Evolutionary conservation across 345 rosid genomes (phyloP), one percentile per base, ranked within the genome.

Genomic region (Brassica rapa): DNA sequence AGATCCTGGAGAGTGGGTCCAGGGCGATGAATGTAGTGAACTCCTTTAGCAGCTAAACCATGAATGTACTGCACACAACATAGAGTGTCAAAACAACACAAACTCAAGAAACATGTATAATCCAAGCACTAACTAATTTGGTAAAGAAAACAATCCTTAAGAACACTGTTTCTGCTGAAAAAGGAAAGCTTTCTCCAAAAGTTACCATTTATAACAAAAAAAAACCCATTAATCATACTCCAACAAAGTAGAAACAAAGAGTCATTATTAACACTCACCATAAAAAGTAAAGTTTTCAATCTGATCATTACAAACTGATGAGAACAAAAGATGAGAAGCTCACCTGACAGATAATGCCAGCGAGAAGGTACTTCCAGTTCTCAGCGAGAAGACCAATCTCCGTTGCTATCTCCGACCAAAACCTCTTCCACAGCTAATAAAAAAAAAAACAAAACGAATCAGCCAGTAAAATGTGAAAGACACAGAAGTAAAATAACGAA

Each of bases 11-110:
- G 91, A 1, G 80, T 83, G 7, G 96, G 97, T 12, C 98, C 99
- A 0, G 99, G 93, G 68, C 85, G 85, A 75, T 95, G 99, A 63
- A 95, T 63, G 83, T 93, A 95, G 83, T 93, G 99, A 75, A 95
- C 94, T 83, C 99, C 99, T 59, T 89, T 82, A 16, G 98, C 99
- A 80, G 99, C 94, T 78, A 92, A 82, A 68, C 97, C 91, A 72
- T 81, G 84, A 46, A 81, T 76, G 25, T 81, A 81, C 84, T 81
- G 84, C 60, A 68, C 79, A 72, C 15, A 60, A 67, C 39, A 79
- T 33, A 16, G 51, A 16, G 30, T 27, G 27, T 70, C 46, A 55
- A 68, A 39, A 66, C 62, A 39, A 76, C 51, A 61, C 27, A 69
- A 69, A 46, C 74, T 73, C 60, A 46, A 62, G 8, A 43, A 8